phyloP scores from a whole-genome alignment of 352 stramenopile species.

The Lagenidium sp. region DNA sequence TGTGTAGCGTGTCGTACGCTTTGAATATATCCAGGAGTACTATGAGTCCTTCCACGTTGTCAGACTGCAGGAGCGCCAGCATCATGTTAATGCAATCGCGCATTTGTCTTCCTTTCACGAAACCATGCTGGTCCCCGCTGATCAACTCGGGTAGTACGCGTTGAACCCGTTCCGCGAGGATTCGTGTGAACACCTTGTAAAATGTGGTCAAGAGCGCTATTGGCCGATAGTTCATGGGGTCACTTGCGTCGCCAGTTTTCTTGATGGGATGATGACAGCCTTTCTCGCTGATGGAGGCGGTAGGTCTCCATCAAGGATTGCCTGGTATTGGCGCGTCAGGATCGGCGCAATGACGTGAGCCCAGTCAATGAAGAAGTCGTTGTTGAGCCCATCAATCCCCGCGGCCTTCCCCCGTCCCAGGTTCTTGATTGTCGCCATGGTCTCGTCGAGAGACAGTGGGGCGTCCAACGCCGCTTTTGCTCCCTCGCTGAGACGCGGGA shows the following conservation, averaged over 20 bases:
- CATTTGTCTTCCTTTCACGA: conserved; percentile 5
- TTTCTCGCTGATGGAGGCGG: not conserved
- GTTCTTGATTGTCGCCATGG: not conserved
- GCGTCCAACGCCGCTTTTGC: not conserved
- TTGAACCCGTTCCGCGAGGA: conserved; percentile 8
- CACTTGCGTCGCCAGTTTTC: conserved; percentile 8
- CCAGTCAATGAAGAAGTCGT: conserved; percentile 5
- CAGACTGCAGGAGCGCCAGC: conserved; percentile 1
- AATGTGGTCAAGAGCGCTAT: conserved; percentile 10
- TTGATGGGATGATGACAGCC: conserved; percentile 5
- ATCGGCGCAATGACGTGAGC: not conserved
- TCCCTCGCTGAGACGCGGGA: not conserved
- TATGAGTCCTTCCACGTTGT: not conserved
- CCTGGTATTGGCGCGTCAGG: not conserved
- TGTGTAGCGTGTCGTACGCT: conserved; percentile 7
- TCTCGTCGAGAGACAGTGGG: not conserved
- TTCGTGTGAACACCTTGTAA: conserved; percentile 17
- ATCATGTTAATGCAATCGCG: conserved; percentile 3
- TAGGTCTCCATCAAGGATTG: not conserved
- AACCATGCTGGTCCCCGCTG: conserved; percentile 14
- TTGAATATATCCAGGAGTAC: conserved; percentile 4
- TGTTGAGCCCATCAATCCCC: not conserved
- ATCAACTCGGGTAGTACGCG: conserved; percentile 1
- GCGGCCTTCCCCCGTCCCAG: not conserved
- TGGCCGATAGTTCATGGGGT: conserved; percentile 12